Base-by-base conservation (phyloP, 2,329 filamentous ascomycete genomes). In the Penicillium olsonii region DNA sequence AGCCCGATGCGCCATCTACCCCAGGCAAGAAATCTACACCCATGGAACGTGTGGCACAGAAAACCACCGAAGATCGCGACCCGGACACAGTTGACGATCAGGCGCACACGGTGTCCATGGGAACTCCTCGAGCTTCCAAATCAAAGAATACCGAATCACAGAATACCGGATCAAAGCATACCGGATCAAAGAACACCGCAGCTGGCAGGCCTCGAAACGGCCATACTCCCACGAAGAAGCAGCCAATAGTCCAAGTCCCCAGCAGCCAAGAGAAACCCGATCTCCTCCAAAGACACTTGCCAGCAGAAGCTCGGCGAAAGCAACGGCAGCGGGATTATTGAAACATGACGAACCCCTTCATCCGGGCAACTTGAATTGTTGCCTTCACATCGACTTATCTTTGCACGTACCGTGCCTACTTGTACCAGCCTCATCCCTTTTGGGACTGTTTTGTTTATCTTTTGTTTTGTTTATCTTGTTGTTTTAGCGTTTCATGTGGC, bases 191-290 rank as follows among this genome's bases (percentile, higher is more conserved):
- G 20, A 35, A 1, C 9, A 22, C n/a, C n/a, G 11, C 37, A 39
- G 37, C 31, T 10, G 14, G 29, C 8, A 37, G 18, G 15, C 15
- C 18, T 8, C 27, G 14, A 7, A 8, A n/a, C 10, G 2, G 14
- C 14, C 42, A 17, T 31, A 18, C 19, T 22, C 14, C 34, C 10
- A 35, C 37, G 17, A 42, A 40, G 11, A 48, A 43, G 5, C 20
- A 43, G 11, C 63, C 63, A 15, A 39, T 63, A 2, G 41, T 65
- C 29, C 59, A 65, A 17, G 64, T 68, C 15, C 65, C 62, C 2
- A 60, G 67, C 41, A 69, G 66, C 31, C 66, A 69, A 48, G 62
- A 68, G 37, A 19, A 46, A 11, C 26, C 22, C n/a, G 48, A 40
- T 33, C 40, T 27, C 12, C 31, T 33, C 15, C 54, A 39, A 15